phyloP scores from a whole-genome alignment of 257 asterid species.

The Solanum appendiculatum region DNA sequence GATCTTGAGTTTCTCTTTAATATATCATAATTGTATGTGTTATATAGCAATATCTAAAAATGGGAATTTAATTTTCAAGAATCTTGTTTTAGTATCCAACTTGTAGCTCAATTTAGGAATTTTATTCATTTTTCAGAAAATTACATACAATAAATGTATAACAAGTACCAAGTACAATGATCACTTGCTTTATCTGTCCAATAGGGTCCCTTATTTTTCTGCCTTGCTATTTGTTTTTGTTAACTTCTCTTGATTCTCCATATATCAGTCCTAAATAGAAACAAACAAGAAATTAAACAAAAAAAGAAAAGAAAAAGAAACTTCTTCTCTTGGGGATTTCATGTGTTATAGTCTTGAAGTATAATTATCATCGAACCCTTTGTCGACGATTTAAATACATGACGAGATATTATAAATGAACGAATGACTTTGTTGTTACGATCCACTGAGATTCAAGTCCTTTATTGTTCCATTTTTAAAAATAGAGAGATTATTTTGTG shows the following conservation, averaged over 20 bases:
- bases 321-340: not conserved
- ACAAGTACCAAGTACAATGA: conserved; percentile 6
- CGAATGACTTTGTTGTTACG: not conserved
- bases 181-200: not conserved
- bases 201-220: not conserved
- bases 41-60: not conserved
- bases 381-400: not conserved
- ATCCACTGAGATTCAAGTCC: not conserved
- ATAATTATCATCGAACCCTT: not conserved
- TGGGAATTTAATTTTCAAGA: not conserved
- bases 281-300: not conserved
- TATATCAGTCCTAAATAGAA: not conserved
- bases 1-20: not conserved
- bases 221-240: not conserved
- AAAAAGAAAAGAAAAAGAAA: not conserved
- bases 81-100: not conserved
- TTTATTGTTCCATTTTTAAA: not conserved
- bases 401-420: not conserved
- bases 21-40: not conserved
- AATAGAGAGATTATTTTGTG: not conserved
- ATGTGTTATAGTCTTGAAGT: not conserved
- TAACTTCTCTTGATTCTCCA: not conserved
- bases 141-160: not conserved
- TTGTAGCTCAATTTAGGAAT: not conserved
- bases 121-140: not conserved